phyloP scores from a whole-genome alignment of 139 green algal species.

The Chlamydomonas sp. region DNA sequence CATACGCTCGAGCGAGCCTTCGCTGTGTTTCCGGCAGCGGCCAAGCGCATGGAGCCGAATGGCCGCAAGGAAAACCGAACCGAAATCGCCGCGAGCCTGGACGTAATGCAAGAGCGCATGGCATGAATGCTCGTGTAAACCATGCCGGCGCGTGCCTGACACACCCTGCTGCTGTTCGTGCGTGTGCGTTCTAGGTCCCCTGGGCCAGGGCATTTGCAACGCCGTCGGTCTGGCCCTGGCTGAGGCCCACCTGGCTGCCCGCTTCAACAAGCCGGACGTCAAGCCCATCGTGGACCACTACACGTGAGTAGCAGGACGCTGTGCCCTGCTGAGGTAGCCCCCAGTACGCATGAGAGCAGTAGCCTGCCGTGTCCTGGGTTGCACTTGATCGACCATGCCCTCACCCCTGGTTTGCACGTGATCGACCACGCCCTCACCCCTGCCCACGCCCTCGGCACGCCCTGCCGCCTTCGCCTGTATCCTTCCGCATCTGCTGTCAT shows the following conservation, averaged over 20 bases:
- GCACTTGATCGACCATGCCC: no score
- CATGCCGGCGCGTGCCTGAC: background rate
- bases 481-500: no score
- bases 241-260: slow-evolving; percentile 95
- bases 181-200: slow-evolving; percentile 74
- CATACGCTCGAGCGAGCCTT: no score
- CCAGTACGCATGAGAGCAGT: background rate
- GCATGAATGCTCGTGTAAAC: background rate
- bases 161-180: no score
- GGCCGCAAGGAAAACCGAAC: no score
- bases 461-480: no score
- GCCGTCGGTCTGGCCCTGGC: slow-evolving; percentile 93
- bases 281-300: slow-evolving; percentile 96
- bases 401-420: no score
- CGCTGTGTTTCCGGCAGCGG: no score
- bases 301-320: slow-evolving; percentile 74
- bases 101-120: background rate
- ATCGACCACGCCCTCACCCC: background rate
- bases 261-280: slow-evolving; percentile 98
- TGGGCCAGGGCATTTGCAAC: slow-evolving; percentile 98
- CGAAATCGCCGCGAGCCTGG: no score
- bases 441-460: background rate
- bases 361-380: no score
- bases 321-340: background rate
- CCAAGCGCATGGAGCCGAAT: no score